Evolutionary conservation across 108 stramenopile genomes (phyloP), one percentile per base, ranked within the genome.

Genomic region (Aurantiochytrium sp.): DNA sequence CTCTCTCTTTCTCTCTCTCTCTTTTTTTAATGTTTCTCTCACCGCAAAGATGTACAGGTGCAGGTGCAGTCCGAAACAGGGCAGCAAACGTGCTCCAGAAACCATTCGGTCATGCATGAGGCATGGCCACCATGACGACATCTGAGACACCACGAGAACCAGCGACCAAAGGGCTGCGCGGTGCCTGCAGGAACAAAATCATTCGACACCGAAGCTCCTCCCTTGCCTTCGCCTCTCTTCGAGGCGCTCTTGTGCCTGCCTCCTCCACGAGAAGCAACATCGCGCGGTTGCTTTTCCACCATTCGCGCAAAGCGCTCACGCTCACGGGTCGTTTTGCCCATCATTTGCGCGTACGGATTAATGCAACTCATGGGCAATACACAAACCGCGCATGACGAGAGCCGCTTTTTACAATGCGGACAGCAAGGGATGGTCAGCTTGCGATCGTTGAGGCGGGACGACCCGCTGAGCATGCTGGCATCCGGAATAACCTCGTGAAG

Each of bases 381-480:
- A 35, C 76, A 83, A 23, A 83, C 76, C n/a, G 76, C 76, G 76
- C 76, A 83, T 12, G 76, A 83, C 6, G 76, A 83, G 3, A 83
- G 51, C 16, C 76, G 76, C 3, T 83, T 83, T 53, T 35, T 83
- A 23, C 76, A 83, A 1, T 45, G 45, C n/a, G 76, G 76, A 4
- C 76, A 83, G 76, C 76, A 83, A 25, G 76, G 76, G 51, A 83
- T 47, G 18, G 76, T 83, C 4, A 83, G 76, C 51, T 83, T 83
- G 76, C 76, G 76, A 1, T 53, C 49, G 49, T 83, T 83, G 8
- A 83, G 14, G n/a, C 51, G 19, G 19, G 49, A 47, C 23, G 51
- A 53, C 6, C 6, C 45, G 25, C 76, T 45, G 43, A 83, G 45
- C 49, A 23, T 16, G 23, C 14, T 43, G 16, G 51, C 25, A 4